These are phyloP conservation scores for Teunomyces funiuensis DNA, from an alignment of 805 yeast genomes.

Conservation along the genomic window DNA sequence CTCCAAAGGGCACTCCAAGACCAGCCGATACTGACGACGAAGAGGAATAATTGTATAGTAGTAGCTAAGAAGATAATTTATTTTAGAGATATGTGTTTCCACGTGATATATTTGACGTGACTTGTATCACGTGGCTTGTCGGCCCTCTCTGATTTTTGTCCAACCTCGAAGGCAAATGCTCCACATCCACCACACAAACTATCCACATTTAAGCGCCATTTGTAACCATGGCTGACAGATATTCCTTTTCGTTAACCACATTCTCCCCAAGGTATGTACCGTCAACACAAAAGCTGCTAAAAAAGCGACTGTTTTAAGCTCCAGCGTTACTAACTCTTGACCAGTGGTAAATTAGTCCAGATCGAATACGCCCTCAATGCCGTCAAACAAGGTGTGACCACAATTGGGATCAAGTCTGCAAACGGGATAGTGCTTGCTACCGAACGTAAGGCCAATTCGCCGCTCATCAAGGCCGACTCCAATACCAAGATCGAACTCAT, in stretches of 20 bases:
- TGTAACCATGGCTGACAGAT: conserved; percentile 89
- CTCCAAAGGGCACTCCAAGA: conserved; percentile 98
- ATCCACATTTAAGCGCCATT: not conserved
- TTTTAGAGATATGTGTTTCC: not conserved
- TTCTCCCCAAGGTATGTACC: conserved; percentile 86
- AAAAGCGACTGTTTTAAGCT: conserved; percentile 2
- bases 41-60: conserved; percentile 40
- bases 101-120: not conserved
- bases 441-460: conserved; percentile 83
- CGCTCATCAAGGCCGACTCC: conserved; percentile 71
- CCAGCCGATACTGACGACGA: conserved; percentile 94
- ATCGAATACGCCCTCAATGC: conserved; percentile 97
- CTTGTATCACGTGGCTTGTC: not conserved
- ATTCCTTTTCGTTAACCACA: conserved; percentile 94
- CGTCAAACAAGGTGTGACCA: conserved; percentile 96
- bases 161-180: conserved; percentile 13
- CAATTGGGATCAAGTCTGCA: conserved; percentile 89
- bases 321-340: conserved; percentile 13
- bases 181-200: conserved; percentile 3
- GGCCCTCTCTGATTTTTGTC: not conserved
- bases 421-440: conserved; percentile 97
- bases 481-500: conserved; percentile 75
- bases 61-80: too few relatives aligned
- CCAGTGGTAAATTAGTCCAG: conserved; percentile 93
- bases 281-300: not conserved